Evolutionary conservation across 2,329 filamentous ascomycete species (phyloP), one percentile per base, ranked within the genome.

Genomic region (Ophiostoma quercus): DNA sequence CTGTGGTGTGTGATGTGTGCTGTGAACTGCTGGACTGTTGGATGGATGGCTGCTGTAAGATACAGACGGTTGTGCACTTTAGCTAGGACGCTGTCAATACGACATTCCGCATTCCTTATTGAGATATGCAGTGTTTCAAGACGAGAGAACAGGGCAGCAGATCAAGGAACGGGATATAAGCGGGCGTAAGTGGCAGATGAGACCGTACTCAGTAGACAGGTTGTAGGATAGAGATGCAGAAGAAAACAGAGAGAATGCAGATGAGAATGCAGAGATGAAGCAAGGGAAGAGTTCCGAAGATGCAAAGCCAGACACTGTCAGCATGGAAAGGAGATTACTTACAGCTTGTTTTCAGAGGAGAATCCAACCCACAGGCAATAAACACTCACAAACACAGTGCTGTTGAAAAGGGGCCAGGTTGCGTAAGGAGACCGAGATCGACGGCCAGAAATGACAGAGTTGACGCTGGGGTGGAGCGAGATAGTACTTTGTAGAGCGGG

Each of bases 91-190:
- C 39, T 68, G 69, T 70, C 32, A 69, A 69, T 71, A 71, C 67
- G 63, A 69, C 70, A 69, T 69, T 66, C 62, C 63, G 62, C 65
- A 67, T 67, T 68, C 62, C 60, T 47, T 68, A 43, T 66, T 34
- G 62, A 47, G 60, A 66, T 43, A 67, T 67, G 62, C 22, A 51
- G 67, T 60, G 69, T 71, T 71, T 71, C 69, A 70, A 68, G 67
- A 68, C 25, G 57, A 43, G 32, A 51, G 29, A 60, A 47, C n/a
- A 68, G 60, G 51, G 39, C 34, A 66, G 63, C 39, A 57, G 68
- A 63, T 25, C 62, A 65, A 22, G 43, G 62, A 51, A 39, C 22
- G 66, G n/a, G 39, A 70, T 34, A 43, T 19, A 22, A 41, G 25
- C 16, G 22, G 34, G 37, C 19, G 25, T 43, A 22, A 41, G 39